Evolutionary conservation across 345 rosid genomes (phyloP), one percentile per base, ranked within the genome.

Genomic region (Garcia nutans): DNA sequence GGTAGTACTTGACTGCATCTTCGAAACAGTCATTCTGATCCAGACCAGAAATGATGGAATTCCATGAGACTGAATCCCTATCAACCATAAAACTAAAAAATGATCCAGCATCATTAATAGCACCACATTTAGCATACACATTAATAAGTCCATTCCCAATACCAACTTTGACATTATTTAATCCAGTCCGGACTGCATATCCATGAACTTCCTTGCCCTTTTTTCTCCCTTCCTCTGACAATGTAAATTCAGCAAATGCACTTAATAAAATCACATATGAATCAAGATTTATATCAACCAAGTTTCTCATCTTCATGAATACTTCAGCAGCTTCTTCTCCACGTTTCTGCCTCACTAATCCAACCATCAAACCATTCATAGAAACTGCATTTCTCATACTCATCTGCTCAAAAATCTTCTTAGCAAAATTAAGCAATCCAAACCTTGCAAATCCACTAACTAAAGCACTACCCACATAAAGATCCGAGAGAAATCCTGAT

Each of bases 161-260:
- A 16, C 90, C 84, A 74, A 86, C 86, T 82, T 83, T 83, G 8
- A 37, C 54, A 44, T 85, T 84, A 71, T 71, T 79, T 77, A 90
- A 82, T 59, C 91, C 92, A 41, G 83, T 83, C 68, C 93, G 87
- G 17, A 85, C 74, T n/a, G 84, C 80, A 85, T 84, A 78, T 70
- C 91, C 97, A 77, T 94, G 98, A 77, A 92, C 91, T 87, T 89
- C 97, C 85, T 83, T 88, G 68, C 98, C 97, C 76, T 87, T 92
- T 77, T 81, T 88, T 76, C 80, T 84, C 65, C 97, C 95, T 80
- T 87, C 84, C 73, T 82, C 90, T 49, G 81, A 45, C 50, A 62
- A 59, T 42, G 81, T 19, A 77, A 86, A 94, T 78, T 94, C 92
- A 42, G 97, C 75, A 83, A 90, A 86, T 64, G 97, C 88, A 83